A percentile compares a stretch with the other conserved stretches of the same genome.
These are phyloP conservation scores for Chlorella sp. DNA, from an alignment of 139 green algal genomes.

Conservation along the genomic window DNA sequence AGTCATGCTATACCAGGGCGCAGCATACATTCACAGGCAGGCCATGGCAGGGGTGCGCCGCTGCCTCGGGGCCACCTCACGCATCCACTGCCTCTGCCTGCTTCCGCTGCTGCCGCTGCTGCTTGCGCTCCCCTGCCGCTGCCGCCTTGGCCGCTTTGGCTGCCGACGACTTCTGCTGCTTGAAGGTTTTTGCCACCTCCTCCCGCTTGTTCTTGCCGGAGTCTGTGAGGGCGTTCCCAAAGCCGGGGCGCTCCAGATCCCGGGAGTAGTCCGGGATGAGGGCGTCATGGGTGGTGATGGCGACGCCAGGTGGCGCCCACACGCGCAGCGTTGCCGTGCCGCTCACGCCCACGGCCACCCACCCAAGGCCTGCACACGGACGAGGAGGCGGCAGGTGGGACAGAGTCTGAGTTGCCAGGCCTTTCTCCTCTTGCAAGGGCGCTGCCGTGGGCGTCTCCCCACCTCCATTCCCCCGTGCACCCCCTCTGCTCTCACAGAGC, in stretches of 20 bases:
- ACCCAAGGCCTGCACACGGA: slow-evolving; percentile 83
- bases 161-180: neutral
- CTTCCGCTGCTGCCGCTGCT: no score
- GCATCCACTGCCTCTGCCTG: no score
- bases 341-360: slow-evolving; percentile 83
- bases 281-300: slow-evolving; percentile 84
- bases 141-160: neutral
- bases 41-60: no score
- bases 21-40: no score
- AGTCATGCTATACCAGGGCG: no score
- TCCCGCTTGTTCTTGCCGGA: slow-evolving; percentile 4
- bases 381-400: no score
- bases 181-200: neutral
- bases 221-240: slow-evolving; percentile 61
- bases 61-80: no score
- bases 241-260: slow-evolving; percentile 84
- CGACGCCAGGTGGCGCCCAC: slow-evolving; percentile 82
- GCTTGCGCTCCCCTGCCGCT: no score
- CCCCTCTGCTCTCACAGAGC: neutral
- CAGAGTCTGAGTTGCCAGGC: no score
- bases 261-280: slow-evolving; percentile 86
- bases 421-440: no score
- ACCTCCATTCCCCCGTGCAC: no score
- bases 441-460: no score
- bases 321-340: slow-evolving; percentile 80